Base-by-base conservation (phyloP, 306 rosid genomes). In the Inga leiocalycina region DNA sequence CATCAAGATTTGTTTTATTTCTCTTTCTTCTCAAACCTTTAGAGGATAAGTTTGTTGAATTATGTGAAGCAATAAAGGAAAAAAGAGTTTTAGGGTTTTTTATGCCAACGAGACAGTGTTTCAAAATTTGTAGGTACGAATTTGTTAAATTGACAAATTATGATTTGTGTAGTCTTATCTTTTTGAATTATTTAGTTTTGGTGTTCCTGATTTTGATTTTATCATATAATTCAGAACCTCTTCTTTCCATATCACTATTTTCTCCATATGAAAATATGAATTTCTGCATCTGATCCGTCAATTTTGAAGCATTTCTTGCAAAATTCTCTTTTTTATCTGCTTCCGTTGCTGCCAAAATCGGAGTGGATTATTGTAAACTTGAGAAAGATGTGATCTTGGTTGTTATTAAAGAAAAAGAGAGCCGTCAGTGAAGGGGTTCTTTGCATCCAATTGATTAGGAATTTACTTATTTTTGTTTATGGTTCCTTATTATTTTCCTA, bases 261-360 rank as follows among this genome's bases (percentile, higher is more conserved):
- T 46, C 17, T 75, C 43, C 43, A 17, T 44, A 51, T 4, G 16
- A 71, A 79, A 64, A 44, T 69, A 44, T 68, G 34, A 19, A 39
- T 20, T 57, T 72, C 15, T 48, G 15, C 49, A 4, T 79, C 77
- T 84, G 91, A 88, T 88, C 88, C 76, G 81, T 66, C 79, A 0
- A 12, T 59, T 75, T 78, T 27, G 34, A 54, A 78, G 76, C 49
- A 74, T 81, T 77, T 5, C 37, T 20, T 71, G 81, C 69, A 15
- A 73, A 85, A n/a, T n/a, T n/a, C n/a, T n/a, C n/a, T n/a, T n/a
- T n/a, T n/a, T n/a, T n/a, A n/a, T n/a, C n/a, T n/a, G n/a, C n/a
- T n/a, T n/a, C n/a, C n/a, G n/a, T n/a, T n/a, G n/a, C n/a, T n/a
- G n/a, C n/a, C n/a, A n/a, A n/a, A n/a, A n/a, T n/a, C n/a, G n/a